These are phyloP conservation scores for Umbelopsis sp. DNA, from an alignment of 192 early-diverging fungal species.

Conservation along the genomic window DNA sequence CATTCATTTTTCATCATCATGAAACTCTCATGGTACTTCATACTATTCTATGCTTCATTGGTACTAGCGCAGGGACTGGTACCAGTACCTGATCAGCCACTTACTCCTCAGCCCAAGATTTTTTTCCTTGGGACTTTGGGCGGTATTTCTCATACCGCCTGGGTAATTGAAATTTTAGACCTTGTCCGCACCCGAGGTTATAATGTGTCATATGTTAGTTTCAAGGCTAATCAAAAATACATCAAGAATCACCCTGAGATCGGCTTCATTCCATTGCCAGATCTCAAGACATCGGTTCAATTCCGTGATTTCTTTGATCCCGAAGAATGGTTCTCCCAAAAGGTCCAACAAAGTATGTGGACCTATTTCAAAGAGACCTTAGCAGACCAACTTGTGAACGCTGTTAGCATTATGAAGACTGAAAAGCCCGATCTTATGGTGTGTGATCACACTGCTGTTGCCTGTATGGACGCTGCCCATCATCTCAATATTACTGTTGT, in stretches of 20 bases:
- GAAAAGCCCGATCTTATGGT: neutral
- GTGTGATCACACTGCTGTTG: neutral
- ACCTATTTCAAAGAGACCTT: neutral
- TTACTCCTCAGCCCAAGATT: neutral
- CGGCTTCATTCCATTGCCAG: neutral
- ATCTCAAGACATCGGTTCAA: neutral
- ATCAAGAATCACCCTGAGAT: neutral
- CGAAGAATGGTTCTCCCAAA: neutral
- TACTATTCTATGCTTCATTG: too few species aligned
- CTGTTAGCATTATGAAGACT: neutral
- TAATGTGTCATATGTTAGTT: neutral
- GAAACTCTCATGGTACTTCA: too few species aligned
- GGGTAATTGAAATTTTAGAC: neutral
- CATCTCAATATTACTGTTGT: neutral
- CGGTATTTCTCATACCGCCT: conserved; percentile 4
- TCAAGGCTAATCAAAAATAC: neutral
- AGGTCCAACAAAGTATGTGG: neutral
- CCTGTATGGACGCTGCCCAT: neutral
- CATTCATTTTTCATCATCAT: too few species aligned
- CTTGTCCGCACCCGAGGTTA: neutral
- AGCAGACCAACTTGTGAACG: neutral
- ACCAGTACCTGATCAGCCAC: too few species aligned
- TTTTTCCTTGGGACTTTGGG: neutral
- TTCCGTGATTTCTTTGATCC: neutral
- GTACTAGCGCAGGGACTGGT: too few species aligned